Conservation (phyloP, 225 moss, liverwort and hornwort genomes). For the Sphagnum contortum region DNA sequence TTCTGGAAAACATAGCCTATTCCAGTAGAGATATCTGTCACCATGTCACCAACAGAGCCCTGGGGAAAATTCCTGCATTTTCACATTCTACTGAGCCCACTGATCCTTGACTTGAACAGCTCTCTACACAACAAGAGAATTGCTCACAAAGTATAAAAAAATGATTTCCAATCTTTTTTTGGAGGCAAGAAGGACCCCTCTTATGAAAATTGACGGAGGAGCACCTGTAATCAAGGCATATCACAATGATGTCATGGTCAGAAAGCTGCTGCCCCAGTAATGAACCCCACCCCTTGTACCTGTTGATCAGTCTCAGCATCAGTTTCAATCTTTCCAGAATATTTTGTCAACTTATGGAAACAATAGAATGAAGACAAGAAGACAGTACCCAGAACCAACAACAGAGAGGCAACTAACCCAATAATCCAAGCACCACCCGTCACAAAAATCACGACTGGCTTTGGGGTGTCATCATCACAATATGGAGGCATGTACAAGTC, state of each 20-base stretch:
- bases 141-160: neutral
- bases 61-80: constrained; percentile 61
- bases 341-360: neutral
- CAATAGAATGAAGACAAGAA: neutral
- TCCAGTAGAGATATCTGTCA: too few species aligned
- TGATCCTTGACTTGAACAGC: too few species aligned
- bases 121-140: neutral
- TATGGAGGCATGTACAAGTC: constrained; percentile 73
- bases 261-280: constrained; percentile 62
- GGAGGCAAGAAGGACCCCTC: neutral
- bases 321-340: too few species aligned
- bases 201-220: neutral
- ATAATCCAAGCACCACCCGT: constrained; percentile 99
- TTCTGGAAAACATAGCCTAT: too few species aligned
- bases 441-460: constrained; percentile 74
- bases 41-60: too few species aligned
- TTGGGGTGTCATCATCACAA: constrained; percentile 28
- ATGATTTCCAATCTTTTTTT: too few species aligned
- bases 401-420: constrained; percentile 29
- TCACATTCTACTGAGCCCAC: neutral
- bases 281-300: constrained; percentile 89
- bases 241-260: constrained; percentile 75
- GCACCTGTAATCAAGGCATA: constrained; percentile 72
- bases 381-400: constrained; percentile 2
- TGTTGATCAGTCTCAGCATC: constrained; percentile 4